phyloP scores from a whole-genome alignment of 106 monocot genomes.

The Amphibolis antarctica region DNA sequence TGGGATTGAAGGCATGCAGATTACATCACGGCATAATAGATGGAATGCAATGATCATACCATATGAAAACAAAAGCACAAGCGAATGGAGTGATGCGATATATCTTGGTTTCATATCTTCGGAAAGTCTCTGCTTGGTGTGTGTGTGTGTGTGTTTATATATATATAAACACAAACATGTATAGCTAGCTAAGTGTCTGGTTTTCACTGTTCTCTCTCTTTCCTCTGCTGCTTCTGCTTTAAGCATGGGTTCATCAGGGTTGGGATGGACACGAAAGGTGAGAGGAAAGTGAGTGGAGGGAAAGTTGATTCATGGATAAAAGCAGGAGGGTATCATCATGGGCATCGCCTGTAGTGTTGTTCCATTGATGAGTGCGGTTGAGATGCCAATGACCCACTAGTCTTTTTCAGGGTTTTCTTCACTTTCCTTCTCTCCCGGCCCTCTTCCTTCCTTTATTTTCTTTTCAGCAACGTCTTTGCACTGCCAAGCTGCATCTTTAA shows the following conservation, averaged over 20 bases:
- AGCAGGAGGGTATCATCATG: conserved; percentile 2
- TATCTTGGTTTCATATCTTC: too few relatives aligned
- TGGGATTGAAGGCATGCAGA: too few relatives aligned
- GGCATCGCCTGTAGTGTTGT: conserved; percentile 9
- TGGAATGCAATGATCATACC: too few relatives aligned
- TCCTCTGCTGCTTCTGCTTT: background rate
- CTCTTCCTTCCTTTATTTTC: background rate
- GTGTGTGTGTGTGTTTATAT: too few relatives aligned
- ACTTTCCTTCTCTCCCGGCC: background rate
- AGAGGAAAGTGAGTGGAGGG: conserved; percentile 9
- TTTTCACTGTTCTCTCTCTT: background rate
- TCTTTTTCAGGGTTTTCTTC: background rate
- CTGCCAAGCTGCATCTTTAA: conserved; percentile 3
- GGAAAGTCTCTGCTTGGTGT: too few relatives aligned
- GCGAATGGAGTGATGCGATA: too few relatives aligned
- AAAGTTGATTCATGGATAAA: conserved; percentile 3
- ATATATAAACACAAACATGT: too few relatives aligned
- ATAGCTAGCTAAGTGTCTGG: background rate
- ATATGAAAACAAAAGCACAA: too few relatives aligned
- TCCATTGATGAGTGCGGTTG: conserved; percentile 2
- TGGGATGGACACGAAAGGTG: background rate
- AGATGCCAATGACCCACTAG: conserved; percentile 10
- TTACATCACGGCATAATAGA: too few relatives aligned
- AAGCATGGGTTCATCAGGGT: conserved; percentile 1
- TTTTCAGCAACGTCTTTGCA: background rate